Percentiles rank a stretch among this genome's conserved stretches.
Conservation (phyloP, 768 basidiomycete genomes). For the Naganishia kalamii region DNA sequence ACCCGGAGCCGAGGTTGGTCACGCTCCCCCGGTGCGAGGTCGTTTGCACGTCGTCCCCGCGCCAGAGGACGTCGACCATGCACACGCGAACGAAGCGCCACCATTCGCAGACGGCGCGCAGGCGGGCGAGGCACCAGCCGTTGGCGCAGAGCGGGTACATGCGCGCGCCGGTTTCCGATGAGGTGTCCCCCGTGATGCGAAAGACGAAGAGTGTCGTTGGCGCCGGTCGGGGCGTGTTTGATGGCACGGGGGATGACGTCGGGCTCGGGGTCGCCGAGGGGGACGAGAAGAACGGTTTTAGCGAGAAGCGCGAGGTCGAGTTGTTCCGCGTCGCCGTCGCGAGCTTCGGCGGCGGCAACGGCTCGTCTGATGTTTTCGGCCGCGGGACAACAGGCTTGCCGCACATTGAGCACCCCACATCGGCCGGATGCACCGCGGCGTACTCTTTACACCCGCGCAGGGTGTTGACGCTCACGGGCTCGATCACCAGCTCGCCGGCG, state of each 20-base stretch:
- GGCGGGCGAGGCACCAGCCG: constrained; percentile 77
- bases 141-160: constrained; percentile 70
- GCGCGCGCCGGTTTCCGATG: constrained; percentile 27
- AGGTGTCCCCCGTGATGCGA: constrained; percentile 37
- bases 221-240: constrained; percentile 31
- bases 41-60: constrained; percentile 60
- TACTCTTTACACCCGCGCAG: constrained; percentile 57
- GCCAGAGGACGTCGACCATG: constrained; percentile 80
- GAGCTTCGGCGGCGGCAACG: constrained; percentile 53
- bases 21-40: neutral
- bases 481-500: constrained; percentile 75
- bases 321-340: constrained; percentile 35
- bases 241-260: constrained; percentile 28
- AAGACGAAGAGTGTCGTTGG: constrained; percentile 43
- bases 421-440: constrained; percentile 47
- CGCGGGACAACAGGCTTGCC: constrained; percentile 54
- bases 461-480: constrained; percentile 64
- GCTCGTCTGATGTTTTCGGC: constrained; percentile 11
- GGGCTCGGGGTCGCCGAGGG: constrained; percentile 39
- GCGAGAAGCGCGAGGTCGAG: constrained; percentile 45
- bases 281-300: constrained; percentile 48
- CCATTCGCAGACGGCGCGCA: constrained; percentile 78
- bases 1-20: too few species aligned
- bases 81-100: constrained; percentile 82
- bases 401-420: constrained; percentile 72